Evolutionary conservation across 2,329 filamentous ascomycete species (phyloP), one percentile per base, ranked within the genome.

Genomic region (Fusarium praegraminearum): DNA sequence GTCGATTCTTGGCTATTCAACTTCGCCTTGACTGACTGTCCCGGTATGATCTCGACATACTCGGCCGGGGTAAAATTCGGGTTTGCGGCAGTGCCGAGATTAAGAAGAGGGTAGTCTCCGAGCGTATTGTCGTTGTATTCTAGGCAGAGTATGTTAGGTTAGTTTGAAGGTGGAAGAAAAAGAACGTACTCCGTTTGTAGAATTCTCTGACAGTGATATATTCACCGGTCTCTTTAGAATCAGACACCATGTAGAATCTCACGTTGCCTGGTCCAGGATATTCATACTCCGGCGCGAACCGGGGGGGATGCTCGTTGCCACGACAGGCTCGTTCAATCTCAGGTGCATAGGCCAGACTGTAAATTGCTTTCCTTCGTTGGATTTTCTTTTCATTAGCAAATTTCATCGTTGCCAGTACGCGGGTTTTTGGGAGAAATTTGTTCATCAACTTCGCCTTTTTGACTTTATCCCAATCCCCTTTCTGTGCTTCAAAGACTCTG

Each of bases 21-120:
- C 72, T 89, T 89, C 6, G 85, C 80, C 40, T 86, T 87, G 24
- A 89, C 83, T 0, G 86, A 78, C 74, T 96, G 92, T 0, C 91
- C 91, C 2, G 86, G 83, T 11, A 88, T 75, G 4, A 96, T 84
- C 6, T 81, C 78, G 66, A 91, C 89, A 8, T 89, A 80, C 76
- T 94, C 91, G 0, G 87, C 86, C 0, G 92, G 91, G 38, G 92
- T 78, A 70, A 91, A 93, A 1, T 82, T 83, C 0, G 91, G 90
- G 13, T 84, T 86, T 1, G 81, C 78, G 1, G 75, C 73, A 13
- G 78, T 87, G 3, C 91, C 91, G 13, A 91, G 82, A 73, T 94
- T 93, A 67, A 94, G 77, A 2, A 93, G 82, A 0, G 91, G 90
- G 7, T 85, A 77, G 3, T 82, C 73, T 16, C 83, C 63, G 2